Evolutionary conservation across 805 yeast genomes (phyloP).

Genomic region (Barnettozyma siamensis): DNA sequence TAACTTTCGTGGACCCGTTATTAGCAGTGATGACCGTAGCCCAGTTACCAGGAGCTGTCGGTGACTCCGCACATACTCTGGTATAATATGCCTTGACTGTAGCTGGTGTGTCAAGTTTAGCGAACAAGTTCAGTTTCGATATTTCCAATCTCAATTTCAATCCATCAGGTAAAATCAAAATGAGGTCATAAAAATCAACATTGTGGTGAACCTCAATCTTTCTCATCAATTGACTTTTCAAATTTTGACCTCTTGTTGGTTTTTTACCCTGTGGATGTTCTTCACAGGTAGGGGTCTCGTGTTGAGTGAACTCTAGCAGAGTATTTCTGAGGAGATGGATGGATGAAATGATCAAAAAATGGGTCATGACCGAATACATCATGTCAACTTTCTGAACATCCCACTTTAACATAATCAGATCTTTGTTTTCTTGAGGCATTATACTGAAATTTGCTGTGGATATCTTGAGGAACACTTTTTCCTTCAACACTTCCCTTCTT

Average conservation of each 20-base stretch:
- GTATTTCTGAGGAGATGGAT: slow-evolving; percentile 40
- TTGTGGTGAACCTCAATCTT: slow-evolving; percentile 21
- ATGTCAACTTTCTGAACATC: slow-evolving; percentile 26
- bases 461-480: slow-evolving; percentile 29
- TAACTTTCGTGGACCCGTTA: slow-evolving; percentile 24
- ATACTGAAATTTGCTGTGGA: slow-evolving; percentile 24
- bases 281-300: slow-evolving; percentile 16
- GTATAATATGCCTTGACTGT: slow-evolving; percentile 27
- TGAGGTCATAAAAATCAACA: slow-evolving; percentile 20
- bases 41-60: slow-evolving; percentile 43
- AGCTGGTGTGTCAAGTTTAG: slow-evolving; percentile 21
- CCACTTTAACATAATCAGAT: slow-evolving; percentile 22
- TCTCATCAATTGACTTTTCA: slow-evolving; percentile 17
- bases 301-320: slow-evolving; percentile 20
- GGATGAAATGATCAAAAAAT: slow-evolving; percentile 41
- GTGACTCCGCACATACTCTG: slow-evolving; percentile 48
- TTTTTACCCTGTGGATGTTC: slow-evolving; percentile 13
- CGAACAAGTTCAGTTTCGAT: slow-evolving; percentile 22
- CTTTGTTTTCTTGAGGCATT: slow-evolving; percentile 16
- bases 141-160: slow-evolving; percentile 44
- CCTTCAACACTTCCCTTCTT: slow-evolving; percentile 20
- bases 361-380: slow-evolving; percentile 35
- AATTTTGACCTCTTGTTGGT: neutral
- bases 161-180: slow-evolving; percentile 40
- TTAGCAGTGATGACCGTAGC: slow-evolving; percentile 39